Evolutionary conservation across 495 filamentous ascomycete species (phyloP).

Genomic region (Lophiostoma macrostomum): DNA sequence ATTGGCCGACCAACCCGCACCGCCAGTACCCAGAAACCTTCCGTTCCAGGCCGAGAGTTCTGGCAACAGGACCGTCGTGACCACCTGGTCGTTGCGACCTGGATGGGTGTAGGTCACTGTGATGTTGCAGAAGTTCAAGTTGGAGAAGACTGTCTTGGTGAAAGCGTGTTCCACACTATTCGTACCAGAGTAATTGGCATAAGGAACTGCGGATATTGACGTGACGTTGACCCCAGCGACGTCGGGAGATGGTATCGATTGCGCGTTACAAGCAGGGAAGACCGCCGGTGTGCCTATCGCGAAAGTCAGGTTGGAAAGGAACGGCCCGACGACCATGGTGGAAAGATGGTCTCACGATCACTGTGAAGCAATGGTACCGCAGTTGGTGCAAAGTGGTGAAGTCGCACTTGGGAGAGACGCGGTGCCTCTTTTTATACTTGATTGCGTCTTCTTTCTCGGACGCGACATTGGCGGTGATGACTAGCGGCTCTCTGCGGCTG

Average conservation of each 20-base stretch:
- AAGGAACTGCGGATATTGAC: not conserved
- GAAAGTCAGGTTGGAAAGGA: no score
- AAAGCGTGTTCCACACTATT: not conserved
- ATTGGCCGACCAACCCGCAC: constrained; percentile 11
- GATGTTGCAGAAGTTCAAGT: constrained; percentile 47
- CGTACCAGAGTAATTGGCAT: not conserved
- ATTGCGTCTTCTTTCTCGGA: no score
- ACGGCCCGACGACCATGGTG: no score
- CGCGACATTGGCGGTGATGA: no score
- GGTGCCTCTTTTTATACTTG: no score
- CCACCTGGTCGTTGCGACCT: constrained; percentile 41
- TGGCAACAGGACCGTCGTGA: constrained; percentile 43
- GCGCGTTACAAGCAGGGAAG: not conserved
- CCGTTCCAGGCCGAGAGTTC: constrained; percentile 41
- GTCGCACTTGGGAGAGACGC: no score
- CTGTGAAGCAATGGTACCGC: no score
- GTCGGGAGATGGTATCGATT: not conserved
- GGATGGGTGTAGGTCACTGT: constrained; percentile 48
- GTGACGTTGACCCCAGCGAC: not conserved
- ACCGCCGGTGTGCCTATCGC: no score
- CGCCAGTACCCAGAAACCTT: constrained; percentile 36
- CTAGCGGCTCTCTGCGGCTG: no score
- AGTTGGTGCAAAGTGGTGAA: no score
- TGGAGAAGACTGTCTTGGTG: not conserved
- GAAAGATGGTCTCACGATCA: no score